phyloP scores from a whole-genome alignment of 1,139 yeast species.

The Lizanozyma gosingica region DNA sequence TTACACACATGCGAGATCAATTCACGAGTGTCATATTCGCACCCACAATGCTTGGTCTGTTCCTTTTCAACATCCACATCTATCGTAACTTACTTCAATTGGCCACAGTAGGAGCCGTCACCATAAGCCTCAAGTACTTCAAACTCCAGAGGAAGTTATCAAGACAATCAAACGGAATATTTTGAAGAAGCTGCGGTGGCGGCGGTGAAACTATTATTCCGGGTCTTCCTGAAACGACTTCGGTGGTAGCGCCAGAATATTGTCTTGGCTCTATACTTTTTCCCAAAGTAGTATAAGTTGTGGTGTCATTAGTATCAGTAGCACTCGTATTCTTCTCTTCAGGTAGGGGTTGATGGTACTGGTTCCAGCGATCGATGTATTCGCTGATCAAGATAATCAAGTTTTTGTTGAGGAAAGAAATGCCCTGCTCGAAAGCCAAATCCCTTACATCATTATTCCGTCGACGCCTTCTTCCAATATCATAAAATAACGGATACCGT shows the following conservation, averaged over 20 bases:
- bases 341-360: too few species aligned
- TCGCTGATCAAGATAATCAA: constrained; percentile 9
- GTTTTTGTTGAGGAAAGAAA: constrained; percentile 13
- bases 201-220: not conserved
- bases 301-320: too few species aligned
- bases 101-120: constrained; percentile 11
- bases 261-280: too few species aligned
- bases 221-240: not conserved
- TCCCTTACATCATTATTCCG: constrained; percentile 2
- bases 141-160: constrained; percentile 19
- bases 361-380: constrained; percentile 8
- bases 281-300: too few species aligned
- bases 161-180: constrained; percentile 14
- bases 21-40: too few species aligned
- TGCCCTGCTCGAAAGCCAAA: constrained; percentile 12
- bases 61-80: too few species aligned
- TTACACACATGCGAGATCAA: too few species aligned
- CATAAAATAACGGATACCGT: not conserved
- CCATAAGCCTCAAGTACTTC: constrained; percentile 14
- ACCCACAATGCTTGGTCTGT: too few species aligned
- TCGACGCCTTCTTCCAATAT: not conserved
- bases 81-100: too few species aligned
- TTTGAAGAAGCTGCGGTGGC: constrained; percentile 3
- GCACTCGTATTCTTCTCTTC: too few species aligned
- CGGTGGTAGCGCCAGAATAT: too few species aligned